phyloP scores from a whole-genome alignment of 768 basidiomycete genomes.

The Kwoniella newhampshirensis region DNA sequence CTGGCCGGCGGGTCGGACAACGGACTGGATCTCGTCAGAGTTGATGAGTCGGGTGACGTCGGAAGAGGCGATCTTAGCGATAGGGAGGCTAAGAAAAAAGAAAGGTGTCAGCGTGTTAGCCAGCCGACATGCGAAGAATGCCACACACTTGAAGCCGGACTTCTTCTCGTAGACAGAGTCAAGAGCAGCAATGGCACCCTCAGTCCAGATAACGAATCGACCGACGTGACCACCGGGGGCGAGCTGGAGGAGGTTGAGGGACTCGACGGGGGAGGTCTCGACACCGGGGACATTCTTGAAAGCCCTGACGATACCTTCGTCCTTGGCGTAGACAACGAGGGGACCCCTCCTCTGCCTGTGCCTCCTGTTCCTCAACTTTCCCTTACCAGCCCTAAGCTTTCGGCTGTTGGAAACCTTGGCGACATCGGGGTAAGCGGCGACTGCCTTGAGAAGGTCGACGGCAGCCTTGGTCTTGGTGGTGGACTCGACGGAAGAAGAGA shows the following conservation, averaged over 20 bases:
- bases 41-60: slow-evolving; percentile 98
- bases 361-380: slow-evolving; percentile 93
- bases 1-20: slow-evolving; percentile 83
- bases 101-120: background rate
- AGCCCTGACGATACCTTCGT: slow-evolving; percentile 94
- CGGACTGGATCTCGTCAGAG: slow-evolving; percentile 95
- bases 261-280: slow-evolving; percentile 88
- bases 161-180: slow-evolving; percentile 91
- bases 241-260: slow-evolving; percentile 96
- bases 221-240: slow-evolving; percentile 99
- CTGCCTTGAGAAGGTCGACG: slow-evolving; percentile 82
- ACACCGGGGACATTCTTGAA: slow-evolving; percentile 99
- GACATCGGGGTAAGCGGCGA: slow-evolving; percentile 87
- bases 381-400: slow-evolving; percentile 94
- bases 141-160: slow-evolving; percentile 48
- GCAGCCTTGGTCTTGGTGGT: slow-evolving; percentile 97
- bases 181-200: slow-evolving; percentile 84
- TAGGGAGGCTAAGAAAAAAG: slow-evolving; percentile 66
- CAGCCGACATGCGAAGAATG: background rate
- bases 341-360: slow-evolving; percentile 97
- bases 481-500: slow-evolving; percentile 74
- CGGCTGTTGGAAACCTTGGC: slow-evolving; percentile 96
- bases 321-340: slow-evolving; percentile 93
- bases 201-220: slow-evolving; percentile 99
- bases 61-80: slow-evolving; percentile 94